A percentile compares a stretch with the other conserved stretches of the same genome.
Evolutionary conservation across 2,329 filamentous ascomycete species (phyloP).

Genomic region (Chaetomiaceae sp.): DNA sequence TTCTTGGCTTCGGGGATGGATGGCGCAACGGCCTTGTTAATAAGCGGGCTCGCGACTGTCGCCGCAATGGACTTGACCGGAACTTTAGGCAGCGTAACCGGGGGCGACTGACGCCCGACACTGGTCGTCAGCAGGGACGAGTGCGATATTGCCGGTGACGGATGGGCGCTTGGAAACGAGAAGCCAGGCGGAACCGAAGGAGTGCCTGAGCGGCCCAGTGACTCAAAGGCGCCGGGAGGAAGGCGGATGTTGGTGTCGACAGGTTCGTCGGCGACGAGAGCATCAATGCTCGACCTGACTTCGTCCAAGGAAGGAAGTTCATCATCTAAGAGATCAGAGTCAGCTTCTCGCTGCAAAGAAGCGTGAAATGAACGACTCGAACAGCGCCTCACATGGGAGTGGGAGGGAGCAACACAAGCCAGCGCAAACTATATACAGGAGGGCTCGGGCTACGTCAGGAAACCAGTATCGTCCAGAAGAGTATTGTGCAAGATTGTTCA

Average conservation of each 20-base stretch:
- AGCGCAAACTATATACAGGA: slow-evolving; percentile 39
- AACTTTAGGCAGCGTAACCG: slow-evolving; percentile 22
- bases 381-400: background rate
- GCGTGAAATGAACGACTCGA: background rate
- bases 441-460: slow-evolving; percentile 44
- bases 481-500: slow-evolving; percentile 33
- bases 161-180: slow-evolving; percentile 34
- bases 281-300: slow-evolving; percentile 58
- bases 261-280: slow-evolving; percentile 58
- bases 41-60: slow-evolving; percentile 19
- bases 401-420: slow-evolving; percentile 22
- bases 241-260: slow-evolving; percentile 26
- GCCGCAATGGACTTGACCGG: slow-evolving; percentile 30
- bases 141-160: slow-evolving; percentile 28
- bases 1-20: slow-evolving; percentile 25
- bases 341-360: slow-evolving; percentile 32
- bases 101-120: slow-evolving; percentile 23
- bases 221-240: slow-evolving; percentile 25
- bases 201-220: slow-evolving; percentile 25
- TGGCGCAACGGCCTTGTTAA: slow-evolving; percentile 23
- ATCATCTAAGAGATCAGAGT: slow-evolving; percentile 49
- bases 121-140: slow-evolving; percentile 17
- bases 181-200: slow-evolving; percentile 44
- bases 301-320: slow-evolving; percentile 56
- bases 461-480: slow-evolving; percentile 60